Evolutionary conservation across 176 grass and related monocot species (phyloP), one percentile per base, ranked within the genome.

Genomic region (barley (Hordeum vulgare)): DNA sequence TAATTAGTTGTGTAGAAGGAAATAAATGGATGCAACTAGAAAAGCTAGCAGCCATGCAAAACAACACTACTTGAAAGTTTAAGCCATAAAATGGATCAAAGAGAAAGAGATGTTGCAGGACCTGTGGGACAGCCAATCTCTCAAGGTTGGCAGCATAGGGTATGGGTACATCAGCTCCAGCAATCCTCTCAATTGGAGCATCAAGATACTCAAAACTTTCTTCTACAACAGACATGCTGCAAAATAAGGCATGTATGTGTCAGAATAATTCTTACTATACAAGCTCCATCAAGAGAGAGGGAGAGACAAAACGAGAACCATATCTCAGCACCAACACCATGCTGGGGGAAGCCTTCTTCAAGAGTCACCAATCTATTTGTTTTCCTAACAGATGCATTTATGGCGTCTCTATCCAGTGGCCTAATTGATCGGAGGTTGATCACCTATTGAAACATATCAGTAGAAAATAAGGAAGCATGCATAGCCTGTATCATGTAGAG

Each of bases 171-270:
- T 98, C 93, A 40, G 93, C 93, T 62, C 91, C 96, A 83, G 93
- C 75, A n/a, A 98, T 98, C 67, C 96, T 98, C 85, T 98, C 85
- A 26, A 98, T 77, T 35, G 96, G 93, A 70, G 96, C 96, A 78
- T 98, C 96, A 64, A 98, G 89, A 86, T 95, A 95, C 83, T 90
- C 90, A 7, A 98, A 98, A 27, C 96, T 94, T 49, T 98, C 93
- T 86, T 95, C 93, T 14, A 94, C 82, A 14, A 98, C 90, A 49
- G 91, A 95, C 91, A 93, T 95, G 87, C 96, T 98, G 83, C 60
- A 79, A 59, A 75, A 75, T 14, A 77, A 76, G 23, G 73, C 74
- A 47, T 33, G 45, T 67, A 37, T 40, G 45, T 78, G 74, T 88
- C 27, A 90, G 53, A 75, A 44, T 1, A 44, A 61, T 14, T 61